Conservation (phyloP, 805 yeast species). For the Lipomyces chichibuensis region DNA sequence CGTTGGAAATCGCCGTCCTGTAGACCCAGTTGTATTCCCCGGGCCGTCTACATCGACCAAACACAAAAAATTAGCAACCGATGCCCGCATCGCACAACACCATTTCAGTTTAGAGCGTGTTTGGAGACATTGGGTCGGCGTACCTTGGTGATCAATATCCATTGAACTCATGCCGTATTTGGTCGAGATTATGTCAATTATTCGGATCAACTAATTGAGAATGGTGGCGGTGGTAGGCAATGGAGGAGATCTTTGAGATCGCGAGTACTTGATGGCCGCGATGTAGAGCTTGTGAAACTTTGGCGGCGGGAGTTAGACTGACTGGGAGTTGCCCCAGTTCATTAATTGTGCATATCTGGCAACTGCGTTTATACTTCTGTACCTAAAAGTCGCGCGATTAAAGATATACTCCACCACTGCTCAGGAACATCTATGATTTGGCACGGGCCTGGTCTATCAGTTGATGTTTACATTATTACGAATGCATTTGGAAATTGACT, state of each 20-base stretch:
- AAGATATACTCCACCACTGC: no score
- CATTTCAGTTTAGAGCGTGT: background rate
- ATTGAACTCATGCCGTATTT: slow-evolving; percentile 22
- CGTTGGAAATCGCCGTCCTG: slow-evolving; percentile 3
- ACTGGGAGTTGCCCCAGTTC: no score
- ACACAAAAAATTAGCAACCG: background rate
- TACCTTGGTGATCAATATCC: slow-evolving; percentile 26
- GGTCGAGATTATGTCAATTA: background rate
- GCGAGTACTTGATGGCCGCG: background rate
- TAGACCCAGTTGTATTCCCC: background rate
- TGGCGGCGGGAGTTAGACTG: no score
- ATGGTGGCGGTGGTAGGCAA: background rate
- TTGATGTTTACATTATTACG: background rate
- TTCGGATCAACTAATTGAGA: background rate
- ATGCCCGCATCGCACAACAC: background rate
- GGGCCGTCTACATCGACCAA: background rate
- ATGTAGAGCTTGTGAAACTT: no score
- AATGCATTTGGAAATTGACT: background rate
- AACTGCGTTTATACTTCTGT: no score
- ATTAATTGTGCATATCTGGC: no score
- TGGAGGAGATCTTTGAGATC: background rate
- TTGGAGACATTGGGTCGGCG: background rate
- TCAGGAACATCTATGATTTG: no score
- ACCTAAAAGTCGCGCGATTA: no score
- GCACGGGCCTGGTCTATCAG: no score